These are phyloP conservation scores for Artemisia tridentata DNA, from an alignment of 129 eudicot genomes.

Conservation along the genomic window DNA sequence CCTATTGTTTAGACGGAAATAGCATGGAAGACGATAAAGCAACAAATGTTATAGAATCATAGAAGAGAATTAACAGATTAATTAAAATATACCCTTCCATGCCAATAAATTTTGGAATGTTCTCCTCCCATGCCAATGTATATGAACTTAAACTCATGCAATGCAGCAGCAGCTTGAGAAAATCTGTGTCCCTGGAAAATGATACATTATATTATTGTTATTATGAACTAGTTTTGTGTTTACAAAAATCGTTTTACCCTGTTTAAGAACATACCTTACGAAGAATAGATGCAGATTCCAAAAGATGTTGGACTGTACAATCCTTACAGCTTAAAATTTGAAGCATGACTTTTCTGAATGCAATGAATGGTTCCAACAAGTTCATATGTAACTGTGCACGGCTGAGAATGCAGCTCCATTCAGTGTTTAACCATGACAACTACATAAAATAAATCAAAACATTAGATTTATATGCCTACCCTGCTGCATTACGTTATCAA, in stretches of 20 bases:
- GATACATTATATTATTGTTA: slow-evolving; percentile 1
- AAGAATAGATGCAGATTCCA: slow-evolving; percentile 82
- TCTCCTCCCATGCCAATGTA: slow-evolving; percentile 60
- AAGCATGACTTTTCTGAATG: slow-evolving; percentile 87
- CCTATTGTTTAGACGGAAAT: not conserved
- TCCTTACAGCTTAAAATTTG: slow-evolving; percentile 67
- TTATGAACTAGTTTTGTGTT: not conserved
- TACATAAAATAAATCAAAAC: slow-evolving; percentile 31
- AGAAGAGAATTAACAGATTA: slow-evolving; percentile 11
- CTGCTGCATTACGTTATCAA: not conserved
- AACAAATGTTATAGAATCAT: not conserved
- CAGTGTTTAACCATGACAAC: slow-evolving; percentile 68
- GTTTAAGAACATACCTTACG: slow-evolving; percentile 64
- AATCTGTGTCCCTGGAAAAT: slow-evolving; percentile 62
- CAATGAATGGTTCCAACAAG: slow-evolving; percentile 89
- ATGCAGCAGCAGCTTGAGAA: slow-evolving; percentile 94
- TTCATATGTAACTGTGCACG: slow-evolving; percentile 87
- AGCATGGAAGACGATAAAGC: slow-evolving; percentile 7
- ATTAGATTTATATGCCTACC: slow-evolving; percentile 8
- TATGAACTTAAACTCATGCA: slow-evolving; percentile 78
- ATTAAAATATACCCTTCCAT: slow-evolving; percentile 67
- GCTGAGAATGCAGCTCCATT: slow-evolving; percentile 69
- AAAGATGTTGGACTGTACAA: slow-evolving; percentile 69
- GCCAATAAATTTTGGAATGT: slow-evolving; percentile 69
- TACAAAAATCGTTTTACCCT: not conserved